phyloP scores from a whole-genome alignment of 2,329 filamentous ascomycete genomes.

The Thielaviopsis euricoi region DNA sequence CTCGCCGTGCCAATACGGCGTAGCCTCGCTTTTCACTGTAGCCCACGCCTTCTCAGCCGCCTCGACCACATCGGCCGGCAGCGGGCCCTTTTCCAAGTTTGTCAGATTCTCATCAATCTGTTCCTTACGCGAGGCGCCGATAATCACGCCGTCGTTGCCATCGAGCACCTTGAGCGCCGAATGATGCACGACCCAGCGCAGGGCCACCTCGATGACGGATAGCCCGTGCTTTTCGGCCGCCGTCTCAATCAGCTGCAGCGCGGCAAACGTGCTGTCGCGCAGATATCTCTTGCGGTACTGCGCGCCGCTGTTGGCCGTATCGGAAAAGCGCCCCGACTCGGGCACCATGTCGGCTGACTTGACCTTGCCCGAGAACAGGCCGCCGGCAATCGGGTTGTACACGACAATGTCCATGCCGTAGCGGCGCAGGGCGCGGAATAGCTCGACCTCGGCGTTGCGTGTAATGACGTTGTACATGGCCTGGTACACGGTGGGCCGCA shows the following conservation, averaged over 20 bases:
- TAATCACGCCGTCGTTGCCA: slow-evolving; percentile 41
- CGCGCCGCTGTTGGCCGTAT: slow-evolving; percentile 33
- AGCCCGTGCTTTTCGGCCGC: slow-evolving; percentile 51
- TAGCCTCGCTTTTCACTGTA: slow-evolving; percentile 41
- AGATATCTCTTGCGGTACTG: slow-evolving; percentile 57
- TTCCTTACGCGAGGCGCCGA: slow-evolving; percentile 39
- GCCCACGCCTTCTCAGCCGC: slow-evolving; percentile 65
- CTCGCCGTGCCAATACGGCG: slow-evolving; percentile 41
- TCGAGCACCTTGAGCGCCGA: slow-evolving; percentile 36
- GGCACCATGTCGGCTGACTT: slow-evolving; percentile 48
- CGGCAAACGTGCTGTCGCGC: slow-evolving; percentile 45
- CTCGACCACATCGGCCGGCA: slow-evolving; percentile 60
- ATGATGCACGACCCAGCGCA: slow-evolving; percentile 61
- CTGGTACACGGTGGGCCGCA: slow-evolving; percentile 70
- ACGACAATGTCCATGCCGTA: slow-evolving; percentile 67
- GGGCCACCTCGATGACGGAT: slow-evolving; percentile 53
- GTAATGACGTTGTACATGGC: slow-evolving; percentile 78
- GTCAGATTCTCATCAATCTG: slow-evolving; percentile 43
- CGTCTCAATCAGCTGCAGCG: slow-evolving; percentile 50
- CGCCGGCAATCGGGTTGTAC: slow-evolving; percentile 71
- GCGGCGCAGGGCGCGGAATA: slow-evolving; percentile 55
- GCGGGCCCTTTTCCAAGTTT: slow-evolving; percentile 48
- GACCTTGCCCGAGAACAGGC: slow-evolving; percentile 66
- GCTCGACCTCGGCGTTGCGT: slow-evolving; percentile 56
- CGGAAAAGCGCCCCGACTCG: slow-evolving; percentile 52